phyloP scores from a whole-genome alignment of 495 filamentous ascomycete genomes.

The Xylaria nigripes region DNA sequence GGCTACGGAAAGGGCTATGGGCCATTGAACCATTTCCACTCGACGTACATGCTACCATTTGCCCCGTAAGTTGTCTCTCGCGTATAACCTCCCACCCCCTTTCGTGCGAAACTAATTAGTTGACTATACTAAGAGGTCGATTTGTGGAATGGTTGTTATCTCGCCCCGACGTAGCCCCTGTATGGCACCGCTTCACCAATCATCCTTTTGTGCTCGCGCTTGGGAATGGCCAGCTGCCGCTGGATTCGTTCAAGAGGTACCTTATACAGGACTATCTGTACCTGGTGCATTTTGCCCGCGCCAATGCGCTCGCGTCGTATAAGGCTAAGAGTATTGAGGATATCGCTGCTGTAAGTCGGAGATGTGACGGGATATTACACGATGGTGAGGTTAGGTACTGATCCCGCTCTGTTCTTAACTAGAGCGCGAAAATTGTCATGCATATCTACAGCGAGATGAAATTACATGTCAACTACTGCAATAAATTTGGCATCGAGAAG shows the following conservation, averaged over 20 bases:
- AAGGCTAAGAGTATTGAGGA: conserved; percentile 68
- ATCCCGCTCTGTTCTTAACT: not conserved
- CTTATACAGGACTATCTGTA: conserved; percentile 87
- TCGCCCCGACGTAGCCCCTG: conserved; percentile 57
- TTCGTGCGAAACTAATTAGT: conserved; percentile 3
- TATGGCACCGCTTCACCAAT: conserved; percentile 66
- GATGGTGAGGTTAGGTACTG: not conserved
- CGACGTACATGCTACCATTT: conserved; percentile 69
- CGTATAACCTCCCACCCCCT: not conserved
- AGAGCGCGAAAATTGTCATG: conserved; percentile 63
- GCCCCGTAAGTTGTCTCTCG: conserved; percentile 52
- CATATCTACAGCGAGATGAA: conserved; percentile 73
- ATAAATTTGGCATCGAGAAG: conserved; percentile 66
- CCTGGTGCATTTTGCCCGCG: conserved; percentile 79
- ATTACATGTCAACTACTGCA: conserved; percentile 73
- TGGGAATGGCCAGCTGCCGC: conserved; percentile 62
- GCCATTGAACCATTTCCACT: conserved; percentile 93
- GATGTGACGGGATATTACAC: not conserved
- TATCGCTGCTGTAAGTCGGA: conserved; percentile 49
- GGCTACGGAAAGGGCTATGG: conserved; percentile 74
- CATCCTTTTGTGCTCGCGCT: conserved; percentile 75
- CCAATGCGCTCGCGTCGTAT: conserved; percentile 74
- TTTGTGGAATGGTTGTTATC: conserved; percentile 83
- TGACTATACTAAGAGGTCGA: conserved; percentile 45
- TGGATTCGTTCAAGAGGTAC: conserved; percentile 73